Conservation (phyloP, 805 yeast species). For the Ogataea siamensis region DNA sequence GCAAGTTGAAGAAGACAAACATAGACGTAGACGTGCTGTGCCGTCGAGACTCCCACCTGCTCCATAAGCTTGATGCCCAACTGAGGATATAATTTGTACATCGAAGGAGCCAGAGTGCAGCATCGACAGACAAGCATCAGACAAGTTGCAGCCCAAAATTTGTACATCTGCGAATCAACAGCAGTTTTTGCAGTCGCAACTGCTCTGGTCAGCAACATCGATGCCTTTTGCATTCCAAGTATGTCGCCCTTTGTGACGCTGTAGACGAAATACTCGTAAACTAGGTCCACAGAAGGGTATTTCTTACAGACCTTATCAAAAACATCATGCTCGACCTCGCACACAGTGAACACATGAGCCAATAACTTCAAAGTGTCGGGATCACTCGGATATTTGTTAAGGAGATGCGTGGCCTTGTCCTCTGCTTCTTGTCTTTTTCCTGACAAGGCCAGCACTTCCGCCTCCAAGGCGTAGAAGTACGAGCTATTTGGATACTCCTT, state of each 20-base stretch:
- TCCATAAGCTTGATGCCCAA: slow-evolving; percentile 60
- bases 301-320: slow-evolving; percentile 59
- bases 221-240: slow-evolving; percentile 52
- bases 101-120: slow-evolving; percentile 41
- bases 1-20: slow-evolving; percentile 46
- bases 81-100: slow-evolving; percentile 51
- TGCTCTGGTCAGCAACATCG: slow-evolving; percentile 42
- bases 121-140: slow-evolving; percentile 40
- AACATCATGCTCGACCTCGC: slow-evolving; percentile 42
- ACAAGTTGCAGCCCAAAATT: slow-evolving; percentile 57
- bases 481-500: slow-evolving; percentile 56
- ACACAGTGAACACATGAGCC: slow-evolving; percentile 41
- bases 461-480: slow-evolving; percentile 48
- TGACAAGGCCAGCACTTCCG: slow-evolving; percentile 34
- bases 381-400: slow-evolving; percentile 50
- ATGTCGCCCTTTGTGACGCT: slow-evolving; percentile 48
- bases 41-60: slow-evolving; percentile 47
- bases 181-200: slow-evolving; percentile 17
- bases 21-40: slow-evolving; percentile 67
- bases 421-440: slow-evolving; percentile 37
- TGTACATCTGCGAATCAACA: slow-evolving; percentile 35
- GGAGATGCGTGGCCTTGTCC: slow-evolving; percentile 31
- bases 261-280: slow-evolving; percentile 56
- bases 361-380: slow-evolving; percentile 49
- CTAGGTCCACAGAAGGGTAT: slow-evolving; percentile 48